These are phyloP conservation scores for Choanephora cucurbitarum DNA, from an alignment of 371 early-diverging fungal genomes.

Conservation along the genomic window DNA sequence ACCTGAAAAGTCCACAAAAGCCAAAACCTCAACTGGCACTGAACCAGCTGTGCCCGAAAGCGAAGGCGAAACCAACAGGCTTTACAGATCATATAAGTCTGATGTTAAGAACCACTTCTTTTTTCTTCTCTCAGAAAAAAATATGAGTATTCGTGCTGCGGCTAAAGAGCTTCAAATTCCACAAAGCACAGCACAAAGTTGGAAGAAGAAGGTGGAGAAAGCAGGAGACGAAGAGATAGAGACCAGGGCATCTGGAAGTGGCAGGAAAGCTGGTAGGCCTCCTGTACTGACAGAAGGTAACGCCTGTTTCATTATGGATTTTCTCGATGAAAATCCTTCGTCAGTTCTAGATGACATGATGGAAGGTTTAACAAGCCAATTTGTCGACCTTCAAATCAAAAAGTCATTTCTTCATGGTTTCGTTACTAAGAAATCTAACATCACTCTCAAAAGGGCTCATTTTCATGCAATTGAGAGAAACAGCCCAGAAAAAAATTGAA, in stretches of 20 bases:
- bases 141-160: conserved; percentile 5
- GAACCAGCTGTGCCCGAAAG: too few species aligned
- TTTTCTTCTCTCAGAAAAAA: conserved; percentile 5
- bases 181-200: conserved; percentile 4
- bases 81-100: too few species aligned
- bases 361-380: conserved; percentile 3
- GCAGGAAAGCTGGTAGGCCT: conserved; percentile 4
- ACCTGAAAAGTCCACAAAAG: conserved; percentile 5
- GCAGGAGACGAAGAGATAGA: conserved; percentile 1
- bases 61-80: too few species aligned
- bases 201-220: conserved; percentile 13
- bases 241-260: not conserved
- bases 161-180: conserved; percentile 4
- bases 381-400: conserved; percentile 6
- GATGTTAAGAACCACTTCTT: not conserved
- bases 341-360: conserved; percentile 12
- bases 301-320: too few species aligned
- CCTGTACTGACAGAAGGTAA: too few species aligned
- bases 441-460: not conserved
- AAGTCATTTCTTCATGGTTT: conserved; percentile 8
- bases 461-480: not conserved
- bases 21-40: too few species aligned
- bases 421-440: not conserved
- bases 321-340: conserved; percentile 13
- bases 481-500: conserved; percentile 7